A percentile compares a stretch with the other conserved stretches of the same genome.
Evolutionary conservation across 305 asterid genomes (phyloP).

Genomic region (Coffea humblotiana): DNA sequence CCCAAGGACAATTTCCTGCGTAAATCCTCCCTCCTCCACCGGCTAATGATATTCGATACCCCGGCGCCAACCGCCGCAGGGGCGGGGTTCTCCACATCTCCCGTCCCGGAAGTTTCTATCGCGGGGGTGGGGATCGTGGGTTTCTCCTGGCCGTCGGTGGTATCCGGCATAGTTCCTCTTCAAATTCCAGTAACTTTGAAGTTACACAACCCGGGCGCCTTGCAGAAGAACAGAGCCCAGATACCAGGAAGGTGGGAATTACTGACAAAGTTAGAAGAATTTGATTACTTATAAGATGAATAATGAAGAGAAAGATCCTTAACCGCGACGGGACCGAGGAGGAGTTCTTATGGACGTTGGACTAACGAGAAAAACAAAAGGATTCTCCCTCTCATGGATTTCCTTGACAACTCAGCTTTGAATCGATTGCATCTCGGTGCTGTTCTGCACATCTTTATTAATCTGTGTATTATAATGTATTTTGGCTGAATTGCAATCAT

Average conservation of each 20-base stretch:
- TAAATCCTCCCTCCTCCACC: conserved; percentile 68
- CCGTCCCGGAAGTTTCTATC: conserved; percentile 24
- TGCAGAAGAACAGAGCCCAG: not conserved
- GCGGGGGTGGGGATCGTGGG: conserved; percentile 3
- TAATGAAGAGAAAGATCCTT: no score
- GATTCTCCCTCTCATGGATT: not conserved
- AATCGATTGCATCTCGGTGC: not conserved
- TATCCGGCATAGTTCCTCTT: conserved; percentile 29
- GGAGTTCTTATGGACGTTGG: not conserved
- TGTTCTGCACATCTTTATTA: no score
- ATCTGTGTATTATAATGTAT: no score
- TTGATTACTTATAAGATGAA: not conserved
- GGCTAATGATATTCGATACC: conserved; percentile 35
- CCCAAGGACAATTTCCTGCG: conserved; percentile 44
- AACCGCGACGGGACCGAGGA: not conserved
- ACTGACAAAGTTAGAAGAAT: not conserved
- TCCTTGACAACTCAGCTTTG: conserved; percentile 1
- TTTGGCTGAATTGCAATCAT: no score
- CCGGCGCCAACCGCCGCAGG: conserved; percentile 26
- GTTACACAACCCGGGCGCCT: not conserved
- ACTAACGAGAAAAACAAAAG: not conserved
- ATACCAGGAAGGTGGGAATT: not conserved
- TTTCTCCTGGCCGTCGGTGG: conserved; percentile 6
- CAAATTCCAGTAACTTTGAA: not conserved
- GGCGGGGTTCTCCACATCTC: conserved; percentile 49